Evolutionary conservation across 352 stramenopile genomes (phyloP), one percentile per base, ranked within the genome.

Genomic region (Phytophthora crassamura): DNA sequence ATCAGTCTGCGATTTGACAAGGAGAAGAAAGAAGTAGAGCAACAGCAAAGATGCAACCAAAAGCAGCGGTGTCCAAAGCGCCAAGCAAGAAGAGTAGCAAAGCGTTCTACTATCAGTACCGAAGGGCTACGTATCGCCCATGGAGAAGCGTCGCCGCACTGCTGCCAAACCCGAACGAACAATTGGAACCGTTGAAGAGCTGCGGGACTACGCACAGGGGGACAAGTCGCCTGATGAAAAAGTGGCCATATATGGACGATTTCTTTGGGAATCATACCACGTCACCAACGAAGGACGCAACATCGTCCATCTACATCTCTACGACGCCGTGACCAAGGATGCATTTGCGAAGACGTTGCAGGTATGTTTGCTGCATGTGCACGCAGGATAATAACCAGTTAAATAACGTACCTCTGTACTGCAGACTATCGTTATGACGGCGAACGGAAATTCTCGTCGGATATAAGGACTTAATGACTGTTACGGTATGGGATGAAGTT

Each of bases 181-280:
- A 9, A 46, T 46, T 28, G 39, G 2, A 22, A 32, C 8, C 9
- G 39, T 18, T 30, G n/a, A 46, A 46, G 39, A 46, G 5, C 28
- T 46, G 39, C 11, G 39, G 9, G 39, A 15, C 4, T 46, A 46
- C 39, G n/a, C 39, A 7, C 22, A 46, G n/a, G 11, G 28, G n/a
- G 0, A 15, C 11, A 46, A 32, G n/a, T 18, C 9, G 4, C 20
- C 22, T 25, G 11, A 52, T 12, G 45, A 52, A 22, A 10, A 5
- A 30, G 45, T 41, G 5, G 10, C 28, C 12, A 52, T 52, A 12
- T 52, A 40, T 20, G 45, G 45, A 11, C 28, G 25, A 3, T 52
- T 52, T n/a, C 14, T 52, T 10, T 52, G 45, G 45, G 30, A 34
- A 6, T 52, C 45, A 10, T 52, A 52, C 45, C 45, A 52, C n/a